Conservation (phyloP, 1,284 basidiomycete species). For the Limonomyces culmigenus region DNA sequence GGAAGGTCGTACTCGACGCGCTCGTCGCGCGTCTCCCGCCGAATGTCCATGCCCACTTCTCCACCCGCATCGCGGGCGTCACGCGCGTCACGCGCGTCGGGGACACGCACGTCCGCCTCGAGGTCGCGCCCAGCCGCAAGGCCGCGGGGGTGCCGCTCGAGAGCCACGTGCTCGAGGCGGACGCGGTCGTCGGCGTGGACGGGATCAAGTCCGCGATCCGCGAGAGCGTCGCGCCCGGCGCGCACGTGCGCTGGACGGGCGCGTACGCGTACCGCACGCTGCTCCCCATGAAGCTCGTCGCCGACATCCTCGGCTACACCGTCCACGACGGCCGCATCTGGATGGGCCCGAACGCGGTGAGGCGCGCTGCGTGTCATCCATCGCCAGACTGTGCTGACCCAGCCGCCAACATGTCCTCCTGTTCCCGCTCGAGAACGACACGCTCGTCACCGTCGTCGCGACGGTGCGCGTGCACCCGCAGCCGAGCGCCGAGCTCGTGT, state of each 20-base stretch:
- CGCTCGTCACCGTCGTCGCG: constrained; percentile 33
- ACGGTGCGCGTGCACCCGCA: constrained; percentile 24
- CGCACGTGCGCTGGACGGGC: not conserved
- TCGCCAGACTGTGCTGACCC: not conserved
- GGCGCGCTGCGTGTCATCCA: constrained; percentile 1
- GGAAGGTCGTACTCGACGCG: not conserved
- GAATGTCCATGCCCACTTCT: constrained; percentile 1
- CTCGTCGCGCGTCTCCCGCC: not conserved
- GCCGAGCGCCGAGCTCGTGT: not conserved
- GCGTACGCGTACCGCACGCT: constrained; percentile 3
- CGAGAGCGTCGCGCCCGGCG: not conserved
- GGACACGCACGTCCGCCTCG: not conserved
- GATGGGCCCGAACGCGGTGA: constrained; percentile 18
- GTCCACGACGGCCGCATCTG: constrained; percentile 2
- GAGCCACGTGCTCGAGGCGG: constrained; percentile 1
- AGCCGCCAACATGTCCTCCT: constrained; percentile 36
- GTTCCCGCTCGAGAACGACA: constrained; percentile 30
- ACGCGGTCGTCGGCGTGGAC: constrained; percentile 7
- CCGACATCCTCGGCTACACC: not conserved
- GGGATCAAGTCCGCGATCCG: constrained; percentile 4
- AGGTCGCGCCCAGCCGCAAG: too few species aligned
- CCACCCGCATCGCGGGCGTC: not conserved
- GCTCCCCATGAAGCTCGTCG: not conserved
- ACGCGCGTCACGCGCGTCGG: too few species aligned
- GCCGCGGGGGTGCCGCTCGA: not conserved